Base-by-base conservation (phyloP, 306 rosid genomes). In the Vigna radiata region DNA sequence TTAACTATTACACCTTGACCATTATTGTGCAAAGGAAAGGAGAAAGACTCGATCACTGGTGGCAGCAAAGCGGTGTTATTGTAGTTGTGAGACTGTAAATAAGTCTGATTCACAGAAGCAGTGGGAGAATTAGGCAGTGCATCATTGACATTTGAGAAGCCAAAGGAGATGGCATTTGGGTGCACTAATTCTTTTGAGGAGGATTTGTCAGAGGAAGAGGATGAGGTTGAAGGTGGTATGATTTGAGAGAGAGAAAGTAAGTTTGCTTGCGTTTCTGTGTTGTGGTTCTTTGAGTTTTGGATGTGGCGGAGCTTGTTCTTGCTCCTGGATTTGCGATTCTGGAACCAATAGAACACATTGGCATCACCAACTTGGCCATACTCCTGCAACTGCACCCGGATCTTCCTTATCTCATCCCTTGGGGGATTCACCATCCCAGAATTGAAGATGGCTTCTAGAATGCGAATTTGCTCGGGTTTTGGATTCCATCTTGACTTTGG, bases 301-400 rank as follows among this genome's bases (percentile, higher is more conserved):
- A 84, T 87, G 55, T 89, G 88, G 41, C 96, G 94, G 19, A 92
- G 96, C 74, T 88, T 95, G 85, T 90, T 90, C 53, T 92, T 95
- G 90, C 92, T 90, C 60, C 97, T 80, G 4, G 98, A 90, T 75
- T 95, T 95, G 1, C 96, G 82, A 86, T 95, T 95, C 80, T 95
- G 98, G 81, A 95, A 95, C 98, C 98, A 95, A 72, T 95, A 95
- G 75, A 95, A 92, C n/a, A 95, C 98, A 53, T 90, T 95, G 52
- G 98, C 97, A 67, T 92, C 98, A 18, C 98, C 97, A 0, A 95
- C 96, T 81, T 89, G 96, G 2, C 98, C 98, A 73, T 87, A 95
- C 85, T 90, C 96, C 53, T 95, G 97, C 31, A 95, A 73, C 67
- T 90, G 97, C 13, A 83, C 68, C 18, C 96, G 49, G 41, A 95